Percentiles rank a stretch among this genome's conserved stretches.
Conservation (phyloP, 192 early-diverging fungal species). For the Diversispora epigaea region DNA sequence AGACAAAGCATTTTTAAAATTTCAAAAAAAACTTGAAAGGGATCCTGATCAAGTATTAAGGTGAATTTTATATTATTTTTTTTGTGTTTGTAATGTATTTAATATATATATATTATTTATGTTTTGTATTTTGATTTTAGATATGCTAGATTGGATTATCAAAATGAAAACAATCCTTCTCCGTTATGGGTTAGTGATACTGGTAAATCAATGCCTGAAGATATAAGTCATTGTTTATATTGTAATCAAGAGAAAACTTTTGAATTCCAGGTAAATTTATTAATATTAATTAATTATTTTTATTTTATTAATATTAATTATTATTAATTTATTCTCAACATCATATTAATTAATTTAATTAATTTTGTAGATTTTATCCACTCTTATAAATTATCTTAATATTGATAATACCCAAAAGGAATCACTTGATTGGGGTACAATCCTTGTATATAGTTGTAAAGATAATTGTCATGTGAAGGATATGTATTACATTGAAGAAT, state of each 20-base stretch:
- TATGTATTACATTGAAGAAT: conserved; percentile 64
- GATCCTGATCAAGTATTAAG: conserved; percentile 87
- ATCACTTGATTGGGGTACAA: conserved; percentile 89
- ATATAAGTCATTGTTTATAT: conserved; percentile 66
- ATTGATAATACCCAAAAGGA: conserved; percentile 67
- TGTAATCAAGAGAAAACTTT: conserved; percentile 77
- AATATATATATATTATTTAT: conserved; percentile 22
- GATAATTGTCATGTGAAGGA: conserved; percentile 66
- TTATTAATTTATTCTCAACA: neutral
- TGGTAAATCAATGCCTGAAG: conserved; percentile 54
- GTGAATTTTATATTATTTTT: conserved; percentile 40
- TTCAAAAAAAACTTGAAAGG: conserved; percentile 78
- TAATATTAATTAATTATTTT: neutral
- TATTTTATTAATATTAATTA: neutral
- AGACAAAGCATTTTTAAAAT: conserved; percentile 85
- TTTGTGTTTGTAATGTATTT: no score
- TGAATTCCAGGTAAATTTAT: conserved; percentile 77
- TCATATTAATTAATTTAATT: conserved; percentile 13
- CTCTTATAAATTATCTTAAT: conserved; percentile 75
- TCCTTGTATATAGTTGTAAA: conserved; percentile 85
- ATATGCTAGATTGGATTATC: conserved; percentile 63
- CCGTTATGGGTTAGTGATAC: conserved; percentile 81
- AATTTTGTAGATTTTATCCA: conserved; percentile 72
- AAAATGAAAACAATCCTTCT: conserved; percentile 48
- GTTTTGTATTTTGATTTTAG: conserved; percentile 23